These are phyloP conservation scores for Phlegmacium glaucopus DNA, from an alignment of 768 basidiomycete genomes.

Conservation along the genomic window DNA sequence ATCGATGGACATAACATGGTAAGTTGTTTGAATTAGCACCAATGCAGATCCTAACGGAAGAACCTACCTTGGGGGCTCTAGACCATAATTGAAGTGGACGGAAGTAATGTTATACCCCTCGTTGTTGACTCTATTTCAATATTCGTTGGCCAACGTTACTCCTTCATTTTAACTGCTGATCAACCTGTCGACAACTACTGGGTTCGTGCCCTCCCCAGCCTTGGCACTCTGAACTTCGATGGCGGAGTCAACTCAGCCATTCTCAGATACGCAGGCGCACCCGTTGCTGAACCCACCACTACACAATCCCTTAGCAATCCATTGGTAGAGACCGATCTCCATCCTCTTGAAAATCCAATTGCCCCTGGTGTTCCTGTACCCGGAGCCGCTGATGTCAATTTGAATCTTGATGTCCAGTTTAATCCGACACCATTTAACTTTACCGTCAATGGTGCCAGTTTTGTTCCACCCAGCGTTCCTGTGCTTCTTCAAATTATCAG, in stretches of 20 bases:
- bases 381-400: constrained; percentile 17
- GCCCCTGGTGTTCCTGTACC: constrained; percentile 20
- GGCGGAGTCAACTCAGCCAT: constrained; percentile 38
- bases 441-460: constrained; percentile 29
- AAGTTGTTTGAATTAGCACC: constrained; percentile 7
- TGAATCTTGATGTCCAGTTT: constrained; percentile 16
- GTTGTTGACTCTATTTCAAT: constrained; percentile 38
- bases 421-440: constrained; percentile 13
- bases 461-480: constrained; percentile 34
- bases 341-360: constrained; percentile 12
- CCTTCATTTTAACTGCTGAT: constrained; percentile 34
- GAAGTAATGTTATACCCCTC: constrained; percentile 33
- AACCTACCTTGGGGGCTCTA: not conserved
- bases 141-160: constrained; percentile 48
- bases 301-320: constrained; percentile 4
- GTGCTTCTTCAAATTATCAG: constrained; percentile 44
- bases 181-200: constrained; percentile 37
- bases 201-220: constrained; percentile 37
- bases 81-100: constrained; percentile 48
- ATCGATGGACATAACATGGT: constrained; percentile 42
- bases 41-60: not conserved
- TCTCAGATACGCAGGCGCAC: constrained; percentile 39
- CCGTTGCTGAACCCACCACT: constrained; percentile 20
- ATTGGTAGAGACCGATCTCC: constrained; percentile 20
- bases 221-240: constrained; percentile 9